phyloP scores from a whole-genome alignment of 257 asterid genomes.

The Gentiana dahurica region DNA sequence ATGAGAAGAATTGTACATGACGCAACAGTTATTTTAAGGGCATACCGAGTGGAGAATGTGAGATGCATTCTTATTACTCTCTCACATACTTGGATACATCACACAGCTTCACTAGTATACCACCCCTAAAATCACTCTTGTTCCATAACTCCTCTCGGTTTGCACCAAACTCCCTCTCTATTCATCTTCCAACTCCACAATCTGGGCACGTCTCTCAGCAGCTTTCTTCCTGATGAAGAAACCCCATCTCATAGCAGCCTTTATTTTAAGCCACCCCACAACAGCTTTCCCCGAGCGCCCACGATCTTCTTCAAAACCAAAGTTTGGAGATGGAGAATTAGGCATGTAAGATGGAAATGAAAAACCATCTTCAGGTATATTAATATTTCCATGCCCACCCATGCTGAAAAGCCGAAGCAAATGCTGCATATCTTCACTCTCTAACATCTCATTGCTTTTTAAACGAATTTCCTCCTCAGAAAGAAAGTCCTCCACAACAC shows the following conservation, averaged over 20 bases:
- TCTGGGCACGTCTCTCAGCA: constrained; percentile 92
- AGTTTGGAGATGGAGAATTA: constrained; percentile 44
- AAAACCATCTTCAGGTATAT: constrained; percentile 52
- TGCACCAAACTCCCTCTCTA: constrained; percentile 12
- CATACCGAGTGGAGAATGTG: too few species aligned
- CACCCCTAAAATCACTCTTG: background rate
- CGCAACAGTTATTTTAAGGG: too few species aligned
- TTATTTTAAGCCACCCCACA: constrained; percentile 94
- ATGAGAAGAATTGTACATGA: constrained; percentile 2
- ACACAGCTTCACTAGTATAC: constrained; percentile 3
- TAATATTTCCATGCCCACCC: constrained; percentile 47
- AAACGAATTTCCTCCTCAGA: constrained; percentile 89
- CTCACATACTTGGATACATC: too few species aligned
- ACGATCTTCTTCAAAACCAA: constrained; percentile 45
- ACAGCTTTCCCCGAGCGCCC: constrained; percentile 77
- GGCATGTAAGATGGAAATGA: constrained; percentile 51
- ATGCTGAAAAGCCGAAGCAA: constrained; percentile 80
- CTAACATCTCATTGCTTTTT: constrained; percentile 85
- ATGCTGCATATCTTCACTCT: constrained; percentile 93
- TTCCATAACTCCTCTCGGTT: too few species aligned
- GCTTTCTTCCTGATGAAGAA: constrained; percentile 93
- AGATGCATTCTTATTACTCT: too few species aligned
- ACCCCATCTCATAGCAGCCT: constrained; percentile 99
- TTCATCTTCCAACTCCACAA: constrained; percentile 81
- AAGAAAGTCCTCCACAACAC: constrained; percentile 64